Evolutionary conservation across 306 rosid species (phyloP), one percentile per base, ranked within the genome.

Genomic region (Trifolium pratense): DNA sequence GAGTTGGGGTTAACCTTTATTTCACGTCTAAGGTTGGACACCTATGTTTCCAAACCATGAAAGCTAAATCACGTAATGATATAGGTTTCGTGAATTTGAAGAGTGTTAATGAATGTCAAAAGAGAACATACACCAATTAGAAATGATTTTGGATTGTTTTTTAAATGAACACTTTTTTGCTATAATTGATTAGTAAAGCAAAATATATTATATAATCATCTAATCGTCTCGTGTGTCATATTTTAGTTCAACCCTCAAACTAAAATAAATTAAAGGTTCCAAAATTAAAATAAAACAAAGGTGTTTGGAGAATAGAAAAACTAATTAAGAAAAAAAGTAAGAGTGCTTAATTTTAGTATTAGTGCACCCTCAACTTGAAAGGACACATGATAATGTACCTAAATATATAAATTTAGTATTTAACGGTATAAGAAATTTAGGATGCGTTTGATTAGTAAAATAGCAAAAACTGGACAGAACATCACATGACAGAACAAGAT

Each of bases 31-130:
- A 69, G 78, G 57, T 70, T 73, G 75, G 74, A 70, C 65, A 59
- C 80, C 76, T 49, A 31, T 9, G 52, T 53, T 56, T 65, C 73
- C 71, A 78, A 69, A 70, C 43, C 60, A 70, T 75, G 69, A 64
- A 70, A 68, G 74, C 56, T 43, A 66, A 64, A 48, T 73, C 76
- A 74, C 70, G 21, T 71, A 76, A 40, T 68, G 20, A 64, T 74
- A 57, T 74, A 56, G 15, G 75, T 37, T 34, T 48, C 39, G 56
- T 21, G 45, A 69, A 46, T 11, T 68, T 59, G 58, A 68, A 59
- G 66, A 34, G 18, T 53, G 42, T 59, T 77, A 59, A 68, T 68
- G 64, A 75, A 73, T 66, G 70, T 78, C 88, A 81, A 84, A 40
- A 37, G 51, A 26, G 39, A 45, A 37, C 66, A 77, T 78, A 73